Evolutionary conservation across 2,329 filamentous ascomycete genomes (phyloP).

Genomic region (Aspergillus unguis): DNA sequence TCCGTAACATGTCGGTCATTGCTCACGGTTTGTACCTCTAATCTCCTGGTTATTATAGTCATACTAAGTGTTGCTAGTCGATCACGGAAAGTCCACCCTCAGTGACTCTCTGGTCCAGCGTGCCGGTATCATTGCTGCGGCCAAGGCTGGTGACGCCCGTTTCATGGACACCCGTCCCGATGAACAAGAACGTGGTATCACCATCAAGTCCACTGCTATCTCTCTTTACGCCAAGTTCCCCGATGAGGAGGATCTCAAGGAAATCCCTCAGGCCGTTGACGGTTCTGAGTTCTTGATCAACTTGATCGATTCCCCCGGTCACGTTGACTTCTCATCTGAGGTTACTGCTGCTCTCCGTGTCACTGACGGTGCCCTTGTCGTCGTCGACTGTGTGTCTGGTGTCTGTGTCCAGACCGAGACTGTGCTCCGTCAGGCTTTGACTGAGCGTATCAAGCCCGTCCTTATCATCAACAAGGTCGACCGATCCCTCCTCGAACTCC

Average conservation of each 20-base stretch:
- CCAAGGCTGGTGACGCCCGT: slow-evolving; percentile 92
- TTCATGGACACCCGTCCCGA: slow-evolving; percentile 96
- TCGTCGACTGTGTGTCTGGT: slow-evolving; percentile 99
- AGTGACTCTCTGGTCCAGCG: slow-evolving; percentile 99
- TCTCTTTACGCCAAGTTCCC: slow-evolving; percentile 87
- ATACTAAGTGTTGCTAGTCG: slow-evolving; percentile 55
- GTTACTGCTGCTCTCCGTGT: slow-evolving; percentile 99
- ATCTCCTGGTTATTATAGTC: background rate
- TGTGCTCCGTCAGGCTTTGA: slow-evolving; percentile 95
- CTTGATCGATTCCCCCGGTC: slow-evolving; percentile 98
- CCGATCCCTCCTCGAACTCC: slow-evolving; percentile 96
- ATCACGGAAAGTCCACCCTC: slow-evolving; percentile 99
- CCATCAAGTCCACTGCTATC: slow-evolving; percentile 99
- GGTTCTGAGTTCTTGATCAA: slow-evolving; percentile 99
- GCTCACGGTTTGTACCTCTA: slow-evolving; percentile 68
- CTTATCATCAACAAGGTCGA: slow-evolving; percentile 99
- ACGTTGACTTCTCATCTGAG: slow-evolving; percentile 99
- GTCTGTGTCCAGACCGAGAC: slow-evolving; percentile 99
- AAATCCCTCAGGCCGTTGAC: slow-evolving; percentile 81
- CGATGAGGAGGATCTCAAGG: slow-evolving; percentile 84
- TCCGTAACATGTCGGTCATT: slow-evolving; percentile 99
- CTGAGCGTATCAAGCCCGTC: slow-evolving; percentile 99
- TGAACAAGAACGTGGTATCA: slow-evolving; percentile 99
- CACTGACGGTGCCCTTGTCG: slow-evolving; percentile 98
- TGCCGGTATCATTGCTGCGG: slow-evolving; percentile 98